Evolutionary conservation across 1,139 yeast genomes (phyloP), one percentile per base, ranked within the genome.

Genomic region (Nadsonia commutata): DNA sequence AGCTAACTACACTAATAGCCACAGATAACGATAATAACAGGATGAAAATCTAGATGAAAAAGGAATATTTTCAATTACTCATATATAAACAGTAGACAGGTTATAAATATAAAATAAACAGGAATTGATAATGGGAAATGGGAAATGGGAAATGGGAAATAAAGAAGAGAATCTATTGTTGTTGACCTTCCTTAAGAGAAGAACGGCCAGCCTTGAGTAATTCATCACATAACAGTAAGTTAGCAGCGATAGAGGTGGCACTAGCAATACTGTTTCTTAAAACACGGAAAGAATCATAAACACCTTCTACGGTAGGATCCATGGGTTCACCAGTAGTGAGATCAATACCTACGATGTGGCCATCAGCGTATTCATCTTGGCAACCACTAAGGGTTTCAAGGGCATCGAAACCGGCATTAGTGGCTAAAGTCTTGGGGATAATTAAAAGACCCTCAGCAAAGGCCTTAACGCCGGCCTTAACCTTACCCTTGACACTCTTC

Each of bases 281-380:
- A 38, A 90, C 98, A 53, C 98, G 71, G 68, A 76, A 90, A 33
- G 94, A 82, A 65, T 93, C 99, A 94, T 95, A 93, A 48, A 93
- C 76, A 48, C 98, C 98, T 59, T 85, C 95, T 45, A 83, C 74
- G 8, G 85, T 71, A 40, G 98, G 97, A 59, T 90, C 97, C 75
- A 90, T 80, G 43, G 97, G 94, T 57, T 88, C 96, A 38, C 99
- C 99, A 13, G 90, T 74, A 48, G 76, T 74, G 53, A 93, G 72
- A 60, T 93, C 95, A 46, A 93, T 78, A 46, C 98, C 99, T 39
- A 88, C 95, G 37, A 76, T 72, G 56, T 82, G 78, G 44, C 81
- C 90, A 44, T 83, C 94, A 38, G 71, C 73, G 49, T 83, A 73
- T 62, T 86, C 95, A 63, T 93, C 98, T 64, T 86, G 95, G 53